These are phyloP conservation scores for Populus hybrid DNA, from an alignment of 441 rosid species.

Conservation along the genomic window DNA sequence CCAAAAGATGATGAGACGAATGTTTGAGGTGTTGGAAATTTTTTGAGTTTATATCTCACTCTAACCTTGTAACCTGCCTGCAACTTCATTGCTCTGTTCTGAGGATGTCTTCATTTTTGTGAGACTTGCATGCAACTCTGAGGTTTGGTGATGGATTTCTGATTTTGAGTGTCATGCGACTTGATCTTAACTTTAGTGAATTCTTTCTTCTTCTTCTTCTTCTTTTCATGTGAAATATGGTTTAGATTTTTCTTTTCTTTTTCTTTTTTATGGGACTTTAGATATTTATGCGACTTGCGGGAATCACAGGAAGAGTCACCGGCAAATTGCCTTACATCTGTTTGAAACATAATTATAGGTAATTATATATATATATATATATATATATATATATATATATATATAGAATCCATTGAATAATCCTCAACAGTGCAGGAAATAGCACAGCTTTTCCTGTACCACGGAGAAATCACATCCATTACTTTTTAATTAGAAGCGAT, in stretches of 20 bases:
- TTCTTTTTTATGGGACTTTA: background rate
- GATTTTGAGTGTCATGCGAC: background rate
- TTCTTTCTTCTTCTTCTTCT: background rate
- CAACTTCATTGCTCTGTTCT: background rate
- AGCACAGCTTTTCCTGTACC: background rate
- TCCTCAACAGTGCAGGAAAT: background rate
- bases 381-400: background rate
- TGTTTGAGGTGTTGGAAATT: background rate
- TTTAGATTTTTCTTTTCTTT: background rate
- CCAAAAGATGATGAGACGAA: background rate
- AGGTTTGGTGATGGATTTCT: background rate
- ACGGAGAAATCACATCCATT: background rate
- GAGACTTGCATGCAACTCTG: background rate
- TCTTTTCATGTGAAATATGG: background rate
- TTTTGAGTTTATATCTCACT: background rate
- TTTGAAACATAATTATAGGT: background rate
- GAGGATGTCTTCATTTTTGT: background rate
- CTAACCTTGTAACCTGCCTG: background rate
- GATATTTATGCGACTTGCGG: background rate
- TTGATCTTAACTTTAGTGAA: background rate
- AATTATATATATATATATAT: background rate
- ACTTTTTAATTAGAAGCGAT: background rate
- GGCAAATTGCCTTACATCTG: background rate
- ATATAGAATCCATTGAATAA: background rate
- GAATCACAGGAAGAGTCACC: background rate